A percentile compares a stretch with the other conserved stretches of the same genome.
These are phyloP conservation scores for Diaporthe eres DNA, from an alignment of 2,329 filamentous ascomycete genomes.

Conservation along the genomic window DNA sequence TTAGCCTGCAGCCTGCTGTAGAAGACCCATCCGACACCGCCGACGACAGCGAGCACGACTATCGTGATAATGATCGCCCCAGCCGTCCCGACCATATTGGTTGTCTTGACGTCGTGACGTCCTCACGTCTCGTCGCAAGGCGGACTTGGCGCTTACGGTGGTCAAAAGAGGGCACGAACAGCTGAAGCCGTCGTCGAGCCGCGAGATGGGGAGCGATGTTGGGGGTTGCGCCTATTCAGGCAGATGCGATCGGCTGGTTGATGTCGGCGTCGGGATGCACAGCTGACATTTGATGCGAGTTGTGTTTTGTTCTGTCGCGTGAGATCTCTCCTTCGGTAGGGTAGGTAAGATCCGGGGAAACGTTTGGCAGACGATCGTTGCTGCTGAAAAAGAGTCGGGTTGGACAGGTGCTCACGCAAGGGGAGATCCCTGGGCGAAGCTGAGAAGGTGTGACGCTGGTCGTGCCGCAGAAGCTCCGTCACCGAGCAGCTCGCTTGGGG, in stretches of 20 bases:
- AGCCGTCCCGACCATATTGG: conserved; percentile 68
- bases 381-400: conserved; percentile 20
- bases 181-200: conserved; percentile 20
- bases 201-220: conserved; percentile 5
- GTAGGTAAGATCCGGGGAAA: conserved; percentile 3
- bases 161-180: background rate
- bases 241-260: conserved; percentile 20
- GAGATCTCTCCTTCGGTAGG: background rate
- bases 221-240: conserved; percentile 9
- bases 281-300: conserved; percentile 28
- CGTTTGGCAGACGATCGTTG: conserved; percentile 8
- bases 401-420: conserved; percentile 22
- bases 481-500: conserved; percentile 30
- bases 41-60: conserved; percentile 71
- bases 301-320: background rate
- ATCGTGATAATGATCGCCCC: conserved; percentile 82
- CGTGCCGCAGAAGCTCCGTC: conserved; percentile 28
- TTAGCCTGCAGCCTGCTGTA: conserved; percentile 81
- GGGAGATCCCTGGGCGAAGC: conserved; percentile 30
- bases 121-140: conserved; percentile 14
- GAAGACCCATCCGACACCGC: conserved; percentile 75
- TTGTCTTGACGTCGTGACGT: conserved; percentile 20
- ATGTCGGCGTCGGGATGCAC: conserved; percentile 18
- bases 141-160: conserved; percentile 12
- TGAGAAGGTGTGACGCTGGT: conserved; percentile 32